These are phyloP conservation scores for Carex scoparia DNA, from an alignment of 176 grass and related monocot species.

Conservation along the genomic window DNA sequence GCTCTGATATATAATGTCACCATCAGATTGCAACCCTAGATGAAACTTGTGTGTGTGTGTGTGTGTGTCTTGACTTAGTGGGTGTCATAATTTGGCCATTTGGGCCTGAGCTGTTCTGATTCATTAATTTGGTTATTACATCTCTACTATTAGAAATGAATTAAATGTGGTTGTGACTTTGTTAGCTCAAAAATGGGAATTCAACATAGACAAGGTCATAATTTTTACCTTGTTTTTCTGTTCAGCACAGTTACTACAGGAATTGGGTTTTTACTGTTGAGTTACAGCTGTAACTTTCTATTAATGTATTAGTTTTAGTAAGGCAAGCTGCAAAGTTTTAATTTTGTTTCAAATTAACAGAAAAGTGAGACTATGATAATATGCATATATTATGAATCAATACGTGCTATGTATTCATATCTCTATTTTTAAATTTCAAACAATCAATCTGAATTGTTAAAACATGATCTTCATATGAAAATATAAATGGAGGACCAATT, in stretches of 20 bases:
- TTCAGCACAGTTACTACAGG: neutral
- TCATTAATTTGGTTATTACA: neutral
- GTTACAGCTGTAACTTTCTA: neutral
- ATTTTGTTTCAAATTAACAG: no score
- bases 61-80: neutral
- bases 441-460: no score
- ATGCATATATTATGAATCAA: no score
- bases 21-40: neutral
- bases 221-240: neutral
- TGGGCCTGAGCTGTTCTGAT: neutral
- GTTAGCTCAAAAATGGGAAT: neutral
- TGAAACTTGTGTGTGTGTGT: neutral
- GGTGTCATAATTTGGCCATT: neutral
- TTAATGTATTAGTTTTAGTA: conserved; percentile 5
- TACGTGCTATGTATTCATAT: no score
- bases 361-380: neutral
- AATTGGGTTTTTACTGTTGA: neutral
- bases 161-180: neutral
- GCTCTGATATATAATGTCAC: conserved; percentile 2
- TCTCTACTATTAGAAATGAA: neutral
- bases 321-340: neutral
- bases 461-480: no score
- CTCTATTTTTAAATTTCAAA: no score
- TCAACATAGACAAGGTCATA: no score
- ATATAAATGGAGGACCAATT: no score